Percentiles rank a stretch among this genome's conserved stretches.
Conservation (phyloP, 495 filamentous ascomycete species). For the Annulohypoxylon nitens region DNA sequence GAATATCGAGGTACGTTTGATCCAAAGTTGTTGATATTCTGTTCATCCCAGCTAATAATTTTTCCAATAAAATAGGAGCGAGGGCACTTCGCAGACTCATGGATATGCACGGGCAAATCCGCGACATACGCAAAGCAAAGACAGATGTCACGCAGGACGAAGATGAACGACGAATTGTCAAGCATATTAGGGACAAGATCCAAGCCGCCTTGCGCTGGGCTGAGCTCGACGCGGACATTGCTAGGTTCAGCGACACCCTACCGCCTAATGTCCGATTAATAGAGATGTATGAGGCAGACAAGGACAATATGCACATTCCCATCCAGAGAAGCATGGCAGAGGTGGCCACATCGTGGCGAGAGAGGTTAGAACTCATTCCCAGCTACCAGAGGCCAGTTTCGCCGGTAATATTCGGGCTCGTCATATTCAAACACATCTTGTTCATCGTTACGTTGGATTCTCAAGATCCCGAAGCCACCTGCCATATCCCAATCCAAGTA, state of each 20-base stretch:
- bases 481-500: slow-evolving; percentile 46
- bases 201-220: slow-evolving; percentile 42
- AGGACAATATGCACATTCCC: slow-evolving; percentile 26
- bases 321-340: slow-evolving; percentile 40
- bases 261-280: slow-evolving; percentile 36
- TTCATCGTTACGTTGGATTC: slow-evolving; percentile 49
- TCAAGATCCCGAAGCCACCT: slow-evolving; percentile 36
- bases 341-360: slow-evolving; percentile 39
- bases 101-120: slow-evolving; percentile 42
- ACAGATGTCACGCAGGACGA: background rate
- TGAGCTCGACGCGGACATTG: slow-evolving; percentile 37
- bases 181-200: slow-evolving; percentile 29
- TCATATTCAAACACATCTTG: slow-evolving; percentile 50
- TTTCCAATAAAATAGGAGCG: slow-evolving; percentile 33
- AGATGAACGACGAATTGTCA: slow-evolving; percentile 25
- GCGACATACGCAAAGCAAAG: slow-evolving; percentile 40
- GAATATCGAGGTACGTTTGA: slow-evolving; percentile 48
- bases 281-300: slow-evolving; percentile 24
- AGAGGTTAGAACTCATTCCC: background rate
- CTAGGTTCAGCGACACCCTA: slow-evolving; percentile 24
- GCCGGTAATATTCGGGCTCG: slow-evolving; percentile 48
- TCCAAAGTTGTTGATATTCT: background rate
- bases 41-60: slow-evolving; percentile 24
- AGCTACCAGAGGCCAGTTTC: slow-evolving; percentile 14
- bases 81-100: slow-evolving; percentile 46